These are phyloP conservation scores for Cercospora sp. DNA, from an alignment of 2,329 filamentous ascomycete species.

Conservation along the genomic window DNA sequence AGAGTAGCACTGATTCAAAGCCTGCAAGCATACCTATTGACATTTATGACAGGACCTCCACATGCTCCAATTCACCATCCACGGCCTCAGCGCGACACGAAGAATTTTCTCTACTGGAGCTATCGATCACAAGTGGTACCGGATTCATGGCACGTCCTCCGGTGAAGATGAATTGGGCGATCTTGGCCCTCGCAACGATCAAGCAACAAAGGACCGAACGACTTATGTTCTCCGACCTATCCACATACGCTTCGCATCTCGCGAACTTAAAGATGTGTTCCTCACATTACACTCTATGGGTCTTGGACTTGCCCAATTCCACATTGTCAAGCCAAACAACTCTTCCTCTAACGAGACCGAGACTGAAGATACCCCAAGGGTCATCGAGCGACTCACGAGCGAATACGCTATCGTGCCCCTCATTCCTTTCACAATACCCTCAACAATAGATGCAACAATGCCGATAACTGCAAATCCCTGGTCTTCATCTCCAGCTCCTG, in stretches of 20 bases:
- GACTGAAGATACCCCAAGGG: neutral
- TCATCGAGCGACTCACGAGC: conserved; percentile 14
- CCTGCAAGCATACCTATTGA: neutral
- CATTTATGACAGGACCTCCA: conserved; percentile 27
- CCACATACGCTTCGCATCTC: conserved; percentile 22
- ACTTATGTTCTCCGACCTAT: conserved; percentile 23
- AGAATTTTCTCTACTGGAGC: neutral
- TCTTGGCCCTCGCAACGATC: neutral
- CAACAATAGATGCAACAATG: neutral
- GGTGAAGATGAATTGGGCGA: neutral
- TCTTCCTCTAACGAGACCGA: neutral
- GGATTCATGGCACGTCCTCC: neutral
- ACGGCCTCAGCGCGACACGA: conserved; percentile 22
- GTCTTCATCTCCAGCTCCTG: neutral
- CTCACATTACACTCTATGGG: conserved; percentile 23
- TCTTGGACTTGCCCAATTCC: conserved; percentile 19
- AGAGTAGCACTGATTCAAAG: neutral
- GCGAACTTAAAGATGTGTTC: conserved; percentile 27
- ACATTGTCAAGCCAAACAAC: conserved; percentile 6
- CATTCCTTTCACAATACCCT: neutral
- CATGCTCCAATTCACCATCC: conserved; percentile 30
- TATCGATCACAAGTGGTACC: conserved; percentile 1
- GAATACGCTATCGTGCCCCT: conserved; percentile 21
- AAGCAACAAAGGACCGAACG: neutral
- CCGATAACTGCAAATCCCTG: neutral